phyloP scores from a whole-genome alignment of 371 early-diverging fungal species.

The Mucor velutinosus region DNA sequence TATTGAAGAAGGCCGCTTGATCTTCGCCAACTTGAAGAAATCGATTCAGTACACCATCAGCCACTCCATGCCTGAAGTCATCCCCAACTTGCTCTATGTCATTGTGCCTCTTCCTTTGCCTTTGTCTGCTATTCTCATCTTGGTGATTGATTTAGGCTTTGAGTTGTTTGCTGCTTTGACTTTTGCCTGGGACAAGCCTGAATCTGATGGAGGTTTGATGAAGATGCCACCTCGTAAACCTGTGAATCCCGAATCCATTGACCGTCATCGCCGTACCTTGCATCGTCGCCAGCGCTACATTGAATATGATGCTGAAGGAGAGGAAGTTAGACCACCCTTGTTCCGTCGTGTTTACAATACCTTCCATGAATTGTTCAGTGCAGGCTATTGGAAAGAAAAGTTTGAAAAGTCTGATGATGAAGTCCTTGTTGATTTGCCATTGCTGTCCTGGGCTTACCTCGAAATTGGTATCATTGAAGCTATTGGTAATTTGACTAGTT shows the following conservation, averaged over 20 bases:
- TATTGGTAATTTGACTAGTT: slow-evolving; percentile 72
- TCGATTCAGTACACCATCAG: slow-evolving; percentile 90
- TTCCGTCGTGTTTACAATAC: slow-evolving; percentile 29
- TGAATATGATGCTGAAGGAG: slow-evolving; percentile 48
- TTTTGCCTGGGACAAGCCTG: slow-evolving; percentile 94
- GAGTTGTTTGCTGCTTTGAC: slow-evolving; percentile 86
- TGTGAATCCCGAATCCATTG: slow-evolving; percentile 74
- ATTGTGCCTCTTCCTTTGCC: slow-evolving; percentile 89
- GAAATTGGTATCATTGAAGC: slow-evolving; percentile 84
- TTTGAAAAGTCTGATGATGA: slow-evolving; percentile 79
- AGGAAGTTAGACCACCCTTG: slow-evolving; percentile 35
- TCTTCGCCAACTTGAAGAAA: slow-evolving; percentile 95
- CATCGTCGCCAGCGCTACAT: slow-evolving; percentile 50
- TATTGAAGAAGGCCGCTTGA: slow-evolving; percentile 93
- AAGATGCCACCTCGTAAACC: slow-evolving; percentile 87
- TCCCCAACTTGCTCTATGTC: slow-evolving; percentile 82
- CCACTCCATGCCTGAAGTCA: slow-evolving; percentile 86
- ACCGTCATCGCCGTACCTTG: slow-evolving; percentile 61
- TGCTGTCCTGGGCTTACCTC: slow-evolving; percentile 86
- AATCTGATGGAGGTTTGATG: slow-evolving; percentile 81
- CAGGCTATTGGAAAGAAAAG: slow-evolving; percentile 63
- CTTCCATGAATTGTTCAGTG: slow-evolving; percentile 51
- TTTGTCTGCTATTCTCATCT: slow-evolving; percentile 80
- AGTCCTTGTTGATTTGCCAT: slow-evolving; percentile 80
- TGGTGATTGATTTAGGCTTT: slow-evolving; percentile 93